These are phyloP conservation scores for Neofusicoccum kwambonambiense DNA, from an alignment of 2,329 filamentous ascomycete species.

Conservation along the genomic window DNA sequence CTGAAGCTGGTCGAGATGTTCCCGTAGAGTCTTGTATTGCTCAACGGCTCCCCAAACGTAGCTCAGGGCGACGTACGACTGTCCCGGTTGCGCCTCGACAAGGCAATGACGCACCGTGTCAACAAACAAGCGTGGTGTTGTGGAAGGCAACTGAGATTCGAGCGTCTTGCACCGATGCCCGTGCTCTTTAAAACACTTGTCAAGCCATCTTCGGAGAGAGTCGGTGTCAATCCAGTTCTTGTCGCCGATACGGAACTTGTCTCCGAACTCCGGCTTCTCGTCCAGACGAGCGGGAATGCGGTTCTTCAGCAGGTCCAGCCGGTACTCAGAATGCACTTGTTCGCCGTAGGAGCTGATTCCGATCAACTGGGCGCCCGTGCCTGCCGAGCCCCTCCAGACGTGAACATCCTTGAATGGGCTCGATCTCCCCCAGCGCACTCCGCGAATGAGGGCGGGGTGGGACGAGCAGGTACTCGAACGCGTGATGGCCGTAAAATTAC, in stretches of 20 bases:
- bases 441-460: neutral
- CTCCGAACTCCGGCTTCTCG: neutral
- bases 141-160: neutral
- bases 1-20: neutral
- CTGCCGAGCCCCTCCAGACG: neutral
- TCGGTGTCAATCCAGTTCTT: neutral
- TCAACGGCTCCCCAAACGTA: slow-evolving; percentile 23
- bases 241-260: slow-evolving; percentile 1
- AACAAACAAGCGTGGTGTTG: neutral
- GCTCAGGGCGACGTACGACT: slow-evolving; percentile 22
- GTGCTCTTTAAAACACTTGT: neutral
- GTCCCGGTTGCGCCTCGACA: neutral
- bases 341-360: neutral
- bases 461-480: neutral
- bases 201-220: neutral
- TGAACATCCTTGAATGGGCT: neutral
- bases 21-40: slow-evolving; percentile 11
- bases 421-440: neutral
- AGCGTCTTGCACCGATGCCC: neutral
- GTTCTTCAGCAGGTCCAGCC: neutral
- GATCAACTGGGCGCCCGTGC: slow-evolving; percentile 8
- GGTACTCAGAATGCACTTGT: slow-evolving; percentile 1
- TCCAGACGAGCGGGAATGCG: neutral
- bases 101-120: slow-evolving; percentile 1
- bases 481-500: neutral